phyloP scores from a whole-genome alignment of 1,284 basidiomycete species.

The Ganoderma sinense region DNA sequence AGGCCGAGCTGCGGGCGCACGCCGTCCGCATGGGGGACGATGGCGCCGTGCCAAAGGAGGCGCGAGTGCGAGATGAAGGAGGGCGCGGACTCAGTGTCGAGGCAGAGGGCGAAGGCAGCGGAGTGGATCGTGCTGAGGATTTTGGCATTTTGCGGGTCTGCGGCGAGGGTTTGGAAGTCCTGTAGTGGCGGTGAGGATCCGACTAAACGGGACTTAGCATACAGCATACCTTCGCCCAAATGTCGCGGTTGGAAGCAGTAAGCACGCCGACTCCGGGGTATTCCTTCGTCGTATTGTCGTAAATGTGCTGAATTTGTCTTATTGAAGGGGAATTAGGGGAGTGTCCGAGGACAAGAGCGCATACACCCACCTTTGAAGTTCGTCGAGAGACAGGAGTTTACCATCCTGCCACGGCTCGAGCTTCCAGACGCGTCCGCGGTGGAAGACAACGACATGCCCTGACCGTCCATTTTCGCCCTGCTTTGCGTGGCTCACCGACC shows the following conservation, averaged over 20 bases:
- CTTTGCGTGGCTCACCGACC: slow-evolving; percentile 75
- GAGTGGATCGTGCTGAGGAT: slow-evolving; percentile 82
- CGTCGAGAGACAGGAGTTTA: slow-evolving; percentile 70
- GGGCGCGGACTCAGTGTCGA: slow-evolving; percentile 70
- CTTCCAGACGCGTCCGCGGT: slow-evolving; percentile 83
- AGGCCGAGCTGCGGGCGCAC: slow-evolving; percentile 51
- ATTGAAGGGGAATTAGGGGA: not conserved
- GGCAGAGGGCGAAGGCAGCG: slow-evolving; percentile 81
- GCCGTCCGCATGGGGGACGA: slow-evolving; percentile 19
- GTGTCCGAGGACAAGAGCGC: not conserved
- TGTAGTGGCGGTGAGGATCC: slow-evolving; percentile 36
- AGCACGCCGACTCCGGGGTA: slow-evolving; percentile 81
- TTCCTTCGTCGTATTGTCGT: slow-evolving; percentile 66
- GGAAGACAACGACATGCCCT: slow-evolving; percentile 80
- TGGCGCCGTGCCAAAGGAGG: slow-evolving; percentile 76
- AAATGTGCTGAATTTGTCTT: slow-evolving; percentile 81
- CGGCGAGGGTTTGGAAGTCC: slow-evolving; percentile 69
- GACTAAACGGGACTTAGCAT: not conserved
- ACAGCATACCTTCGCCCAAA: slow-evolving; percentile 77
- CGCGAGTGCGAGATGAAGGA: slow-evolving; percentile 67
- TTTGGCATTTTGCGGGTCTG: slow-evolving; percentile 63
- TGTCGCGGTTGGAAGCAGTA: slow-evolving; percentile 81
- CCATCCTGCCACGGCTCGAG: slow-evolving; percentile 66
- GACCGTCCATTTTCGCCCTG: slow-evolving; percentile 69
- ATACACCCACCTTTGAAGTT: slow-evolving; percentile 66